A percentile compares a stretch with the other conserved stretches of the same genome.
Evolutionary conservation across 2,329 filamentous ascomycete species (phyloP).

Genomic region (Clonostachys byssicola): DNA sequence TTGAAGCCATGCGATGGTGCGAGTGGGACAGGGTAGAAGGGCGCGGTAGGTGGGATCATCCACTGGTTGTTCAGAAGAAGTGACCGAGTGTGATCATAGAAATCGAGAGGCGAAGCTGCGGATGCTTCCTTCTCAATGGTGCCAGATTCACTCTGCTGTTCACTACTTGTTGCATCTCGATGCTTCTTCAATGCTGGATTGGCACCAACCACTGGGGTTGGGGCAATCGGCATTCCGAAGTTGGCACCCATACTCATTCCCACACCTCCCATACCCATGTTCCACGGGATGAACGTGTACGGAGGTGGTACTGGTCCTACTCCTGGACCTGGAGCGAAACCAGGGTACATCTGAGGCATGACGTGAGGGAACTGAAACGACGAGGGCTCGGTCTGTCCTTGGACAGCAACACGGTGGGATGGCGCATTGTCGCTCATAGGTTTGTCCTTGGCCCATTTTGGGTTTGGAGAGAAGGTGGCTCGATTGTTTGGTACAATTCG

Average conservation of each 20-base stretch:
- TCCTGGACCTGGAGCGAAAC: constrained; percentile 19
- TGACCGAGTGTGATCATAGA: constrained; percentile 39
- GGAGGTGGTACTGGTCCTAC: constrained; percentile 20
- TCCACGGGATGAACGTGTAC: constrained; percentile 33
- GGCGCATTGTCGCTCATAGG: not conserved
- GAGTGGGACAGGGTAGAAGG: constrained; percentile 16
- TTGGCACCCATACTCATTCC: constrained; percentile 24
- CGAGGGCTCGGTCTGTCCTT: not conserved
- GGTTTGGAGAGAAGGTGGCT: constrained; percentile 44
- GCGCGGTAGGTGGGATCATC: constrained; percentile 10
- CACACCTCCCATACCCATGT: constrained; percentile 32
- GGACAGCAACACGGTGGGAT: not conserved
- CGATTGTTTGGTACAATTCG: constrained; percentile 64
- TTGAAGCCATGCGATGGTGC: constrained; percentile 16
- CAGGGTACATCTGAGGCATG: constrained; percentile 19
- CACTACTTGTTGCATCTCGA: constrained; percentile 11
- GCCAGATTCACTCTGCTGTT: constrained; percentile 22
- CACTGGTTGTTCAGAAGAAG: constrained; percentile 39
- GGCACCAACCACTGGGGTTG: constrained; percentile 8
- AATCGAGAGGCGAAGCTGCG: constrained; percentile 32
- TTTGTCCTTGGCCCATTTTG: constrained; percentile 39
- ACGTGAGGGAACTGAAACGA: not conserved
- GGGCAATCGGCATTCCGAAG: constrained; percentile 14
- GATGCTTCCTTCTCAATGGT: constrained; percentile 18
- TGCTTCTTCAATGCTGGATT: constrained; percentile 10